Evolutionary conservation across 2,329 filamentous ascomycete species (phyloP), one percentile per base, ranked within the genome.

Genomic region (Paraphaeosphaeria minitans): DNA sequence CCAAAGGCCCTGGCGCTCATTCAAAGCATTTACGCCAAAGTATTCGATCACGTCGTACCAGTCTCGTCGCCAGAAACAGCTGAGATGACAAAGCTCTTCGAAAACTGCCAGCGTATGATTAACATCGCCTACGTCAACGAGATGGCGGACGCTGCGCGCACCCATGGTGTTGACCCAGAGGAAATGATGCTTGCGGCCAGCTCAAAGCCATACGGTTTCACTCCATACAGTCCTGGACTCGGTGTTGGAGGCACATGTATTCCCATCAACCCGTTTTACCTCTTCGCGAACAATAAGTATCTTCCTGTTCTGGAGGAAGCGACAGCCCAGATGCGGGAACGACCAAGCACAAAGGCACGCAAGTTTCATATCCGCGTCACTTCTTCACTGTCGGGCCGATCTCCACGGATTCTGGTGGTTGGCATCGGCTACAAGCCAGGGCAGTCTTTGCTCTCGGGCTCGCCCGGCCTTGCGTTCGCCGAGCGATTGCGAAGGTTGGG

Each of bases 31-130:
- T 85, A 85, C 68, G 72, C 73, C 3, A 66, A 71, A 22, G 80
- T 79, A 3, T 85, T 84, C 59, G 73, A 83, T 53, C 66, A 71
- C 0, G 73, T 84, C 9, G 76, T 84, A 10, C 76, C 80, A 0
- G 83, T 85, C 29, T 83, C 81, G 6, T 72, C 69, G 29, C 82
- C 83, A 1, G 83, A 85, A 64, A 82, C 84, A 1, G 83, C 83
- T 0, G 83, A 85, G 70, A 84, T 85, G 81, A 83, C 80, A 61
- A 85, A 85, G 73, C 73, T 85, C 12, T 85, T 84, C 66, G 83
- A 85, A 60, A 85, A 85, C 68, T 85, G 83, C 66, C 82, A 85
- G 66, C 78, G 83, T 1, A 84, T 85, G 82, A 72, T 85, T 10
- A 79, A 78, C 66, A 83, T 84, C 43, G 82, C 83, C 1, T 85